Conservation (phyloP, 2,329 filamentous ascomycete species). For the Neoascochyta sp. region DNA sequence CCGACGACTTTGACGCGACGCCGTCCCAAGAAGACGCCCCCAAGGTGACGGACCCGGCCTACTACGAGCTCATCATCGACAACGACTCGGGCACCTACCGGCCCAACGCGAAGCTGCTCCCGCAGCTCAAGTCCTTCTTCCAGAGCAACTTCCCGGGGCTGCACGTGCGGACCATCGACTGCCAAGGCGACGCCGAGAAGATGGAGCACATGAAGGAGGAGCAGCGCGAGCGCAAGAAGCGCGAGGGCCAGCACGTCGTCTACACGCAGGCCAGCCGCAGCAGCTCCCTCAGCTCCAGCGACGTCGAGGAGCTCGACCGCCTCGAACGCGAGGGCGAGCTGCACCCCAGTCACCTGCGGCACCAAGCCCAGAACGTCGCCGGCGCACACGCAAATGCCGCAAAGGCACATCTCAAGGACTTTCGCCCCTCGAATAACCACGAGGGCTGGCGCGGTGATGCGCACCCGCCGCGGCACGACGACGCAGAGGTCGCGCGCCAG, state of each 20-base stretch:
- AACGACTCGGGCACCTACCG: constrained; percentile 94
- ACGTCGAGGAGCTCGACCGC: constrained; percentile 55
- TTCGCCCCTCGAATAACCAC: constrained; percentile 16
- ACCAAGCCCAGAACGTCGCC: constrained; percentile 26
- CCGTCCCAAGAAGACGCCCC: constrained; percentile 38
- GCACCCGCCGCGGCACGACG: constrained; percentile 14
- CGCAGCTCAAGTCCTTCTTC: constrained; percentile 67
- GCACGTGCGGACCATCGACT: constrained; percentile 69
- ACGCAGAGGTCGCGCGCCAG: constrained; percentile 9
- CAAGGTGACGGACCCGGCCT: constrained; percentile 49
- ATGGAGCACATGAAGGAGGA: constrained; percentile 71
- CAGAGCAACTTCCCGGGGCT: constrained; percentile 72
- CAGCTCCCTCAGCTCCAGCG: constrained; percentile 52
- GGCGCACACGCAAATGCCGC: constrained; percentile 19
- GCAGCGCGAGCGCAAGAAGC: constrained; percentile 72
- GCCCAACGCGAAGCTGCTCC: constrained; percentile 73
- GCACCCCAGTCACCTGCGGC: constrained; percentile 23
- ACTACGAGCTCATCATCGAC: constrained; percentile 88
- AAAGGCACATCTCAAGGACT: constrained; percentile 26
- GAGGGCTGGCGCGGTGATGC: constrained; percentile 23
- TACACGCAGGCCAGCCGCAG: constrained; percentile 52
- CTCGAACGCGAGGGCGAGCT: constrained; percentile 23
- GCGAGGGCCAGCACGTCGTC: constrained; percentile 50
- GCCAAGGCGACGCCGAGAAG: constrained; percentile 65
- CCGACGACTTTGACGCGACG: constrained; percentile 48